Evolutionary conservation across 2,329 filamentous ascomycete species (phyloP), one percentile per base, ranked within the genome.

Genomic region (Trichoderma pleuroti): DNA sequence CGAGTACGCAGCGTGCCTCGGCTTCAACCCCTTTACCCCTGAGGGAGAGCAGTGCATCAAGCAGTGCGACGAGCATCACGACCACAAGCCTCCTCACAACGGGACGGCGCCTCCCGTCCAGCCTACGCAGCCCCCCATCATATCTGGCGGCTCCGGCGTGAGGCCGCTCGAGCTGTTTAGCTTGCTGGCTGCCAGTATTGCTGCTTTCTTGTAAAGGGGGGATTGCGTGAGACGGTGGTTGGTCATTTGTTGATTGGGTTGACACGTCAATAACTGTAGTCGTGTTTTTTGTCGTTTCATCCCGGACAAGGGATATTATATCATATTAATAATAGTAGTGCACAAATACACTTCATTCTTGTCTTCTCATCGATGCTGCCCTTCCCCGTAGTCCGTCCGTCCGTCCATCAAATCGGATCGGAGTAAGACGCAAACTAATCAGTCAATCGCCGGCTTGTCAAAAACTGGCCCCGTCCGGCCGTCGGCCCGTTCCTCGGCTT

Each of bases 181-280:
- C 34, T 46, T 77, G 9, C 64, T 77, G 24, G 73, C 76, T 30
- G 71, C 77, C n/a, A 76, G 76, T 61, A 74, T 74, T 26, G 26
- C 76, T 54, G 75, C 74, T 49, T 70, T 78, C 39, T 71, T 78
- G 39, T 77, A 77, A 72, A 16, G 9, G 14, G 9, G 30, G 0
- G 46, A 4, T 26, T 26, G 30, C 39, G 7, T 36, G 16, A 39
- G 21, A 28, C 28, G 49, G 11, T 28, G 32, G 12, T 57, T 30
- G 32, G 39, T 0, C n/a, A 18, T 60, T 39, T 54, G 28, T 65
- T 65, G 30, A 56, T 36, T 14, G 46, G 36, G 4, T 26, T 24
- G 9, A 5, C n/a, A 49, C 12, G 62, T 39, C 26, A 2, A 28
- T 65, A 65, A 54, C 24, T 52, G 46, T 52, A 52, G n/a, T n/a